Conservation (phyloP, 2,329 filamentous ascomycete genomes). For the Davidsoniella neocaledoniae region DNA sequence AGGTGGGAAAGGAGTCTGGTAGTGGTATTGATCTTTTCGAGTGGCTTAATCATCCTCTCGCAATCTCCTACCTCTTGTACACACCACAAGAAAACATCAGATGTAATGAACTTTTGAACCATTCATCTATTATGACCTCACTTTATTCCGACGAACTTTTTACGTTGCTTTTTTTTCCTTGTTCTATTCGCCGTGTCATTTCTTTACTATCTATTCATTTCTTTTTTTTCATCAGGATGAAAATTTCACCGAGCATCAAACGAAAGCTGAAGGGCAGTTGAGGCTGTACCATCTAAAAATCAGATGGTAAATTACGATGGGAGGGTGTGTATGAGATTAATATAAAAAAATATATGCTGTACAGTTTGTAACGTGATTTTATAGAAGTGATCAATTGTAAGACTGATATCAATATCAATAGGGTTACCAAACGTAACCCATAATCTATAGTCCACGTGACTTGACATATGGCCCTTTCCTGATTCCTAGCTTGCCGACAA, state of each 20-base stretch:
- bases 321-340: too few relatives aligned
- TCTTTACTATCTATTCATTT: constrained; percentile 2
- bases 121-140: constrained; percentile 1
- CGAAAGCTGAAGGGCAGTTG: too few relatives aligned
- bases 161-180: constrained; percentile 1
- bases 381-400: too few relatives aligned
- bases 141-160: background rate
- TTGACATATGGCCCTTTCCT: too few relatives aligned
- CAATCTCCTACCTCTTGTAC: background rate
- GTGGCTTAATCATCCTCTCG: background rate
- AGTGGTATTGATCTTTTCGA: background rate
- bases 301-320: too few relatives aligned
- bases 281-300: too few relatives aligned
- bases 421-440: too few relatives aligned
- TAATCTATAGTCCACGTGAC: too few relatives aligned
- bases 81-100: background rate
- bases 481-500: too few relatives aligned
- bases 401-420: too few relatives aligned
- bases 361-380: too few relatives aligned
- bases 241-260: background rate
- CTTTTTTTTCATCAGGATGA: constrained; percentile 1
- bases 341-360: too few relatives aligned
- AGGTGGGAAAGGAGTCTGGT: background rate
- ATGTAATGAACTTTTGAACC: background rate
- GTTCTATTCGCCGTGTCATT: constrained; percentile 1